These are phyloP conservation scores for Termitomyces sp. DNA, from an alignment of 1,284 basidiomycete genomes.

Conservation along the genomic window DNA sequence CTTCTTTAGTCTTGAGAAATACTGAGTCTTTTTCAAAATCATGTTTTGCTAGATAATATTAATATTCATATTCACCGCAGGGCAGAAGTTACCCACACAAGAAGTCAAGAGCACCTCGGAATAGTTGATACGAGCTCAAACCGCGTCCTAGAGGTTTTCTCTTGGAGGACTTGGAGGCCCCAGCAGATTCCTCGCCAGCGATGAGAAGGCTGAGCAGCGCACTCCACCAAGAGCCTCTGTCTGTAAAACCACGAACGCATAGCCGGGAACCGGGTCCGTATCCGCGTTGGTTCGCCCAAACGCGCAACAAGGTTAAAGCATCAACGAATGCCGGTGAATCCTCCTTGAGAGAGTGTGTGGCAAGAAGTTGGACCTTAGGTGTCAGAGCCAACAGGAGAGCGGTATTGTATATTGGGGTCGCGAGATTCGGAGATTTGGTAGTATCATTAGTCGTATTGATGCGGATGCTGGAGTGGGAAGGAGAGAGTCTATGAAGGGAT, in stretches of 20 bases:
- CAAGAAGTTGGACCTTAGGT: conserved; percentile 64
- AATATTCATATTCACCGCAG: not conserved
- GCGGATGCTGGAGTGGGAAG: conserved; percentile 71
- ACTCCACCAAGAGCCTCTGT: conserved; percentile 64
- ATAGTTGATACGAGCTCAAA: conserved; percentile 83
- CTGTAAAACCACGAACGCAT: conserved; percentile 67
- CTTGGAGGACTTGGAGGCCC: conserved; percentile 28
- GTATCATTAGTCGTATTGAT: conserved; percentile 25
- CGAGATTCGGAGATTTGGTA: conserved; percentile 20
- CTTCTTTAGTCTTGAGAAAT: conserved; percentile 55
- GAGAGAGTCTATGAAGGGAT: conserved; percentile 65
- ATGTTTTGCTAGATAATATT: conserved; percentile 51
- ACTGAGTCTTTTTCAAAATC: conserved; percentile 61
- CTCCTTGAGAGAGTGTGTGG: conserved; percentile 63
- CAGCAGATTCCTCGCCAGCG: conserved; percentile 56
- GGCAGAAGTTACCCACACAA: conserved; percentile 45
- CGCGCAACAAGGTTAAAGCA: conserved; percentile 74
- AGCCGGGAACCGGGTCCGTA: conserved; percentile 53
- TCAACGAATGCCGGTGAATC: conserved; percentile 66
- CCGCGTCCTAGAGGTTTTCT: conserved; percentile 64
- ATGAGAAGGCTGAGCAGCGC: conserved; percentile 70
- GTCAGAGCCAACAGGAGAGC: conserved; percentile 65
- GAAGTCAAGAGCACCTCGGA: conserved; percentile 77
- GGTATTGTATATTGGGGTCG: conserved; percentile 81
- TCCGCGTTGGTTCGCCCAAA: conserved; percentile 90